phyloP scores from a whole-genome alignment of 208 protist species.

The Trichomonas vaginalis region DNA sequence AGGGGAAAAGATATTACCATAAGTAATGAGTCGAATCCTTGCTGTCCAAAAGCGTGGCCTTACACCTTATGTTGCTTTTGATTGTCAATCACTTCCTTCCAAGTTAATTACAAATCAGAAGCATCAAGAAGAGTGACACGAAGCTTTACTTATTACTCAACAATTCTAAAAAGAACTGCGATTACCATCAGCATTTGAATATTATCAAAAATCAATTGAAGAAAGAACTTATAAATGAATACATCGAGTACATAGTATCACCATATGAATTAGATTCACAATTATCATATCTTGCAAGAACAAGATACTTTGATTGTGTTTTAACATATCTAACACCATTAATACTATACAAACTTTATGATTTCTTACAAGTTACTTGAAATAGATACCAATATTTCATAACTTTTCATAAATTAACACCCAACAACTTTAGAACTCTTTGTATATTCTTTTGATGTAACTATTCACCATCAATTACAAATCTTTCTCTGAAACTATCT shows the following conservation, averaged over 20 bases:
- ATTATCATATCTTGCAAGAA: neutral
- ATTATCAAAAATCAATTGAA: neutral
- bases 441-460: neutral
- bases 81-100: neutral
- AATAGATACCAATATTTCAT: neutral
- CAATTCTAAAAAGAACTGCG: neutral
- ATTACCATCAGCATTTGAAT: neutral
- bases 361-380: neutral
- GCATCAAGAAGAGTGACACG: neutral
- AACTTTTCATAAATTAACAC: neutral
- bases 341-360: neutral
- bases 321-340: conserved; percentile 5
- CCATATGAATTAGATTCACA: conserved; percentile 20
- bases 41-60: neutral
- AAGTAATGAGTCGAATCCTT: neutral
- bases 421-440: neutral
- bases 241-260: conserved; percentile 15
- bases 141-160: neutral
- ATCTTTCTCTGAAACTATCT: neutral
- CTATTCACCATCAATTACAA: neutral
- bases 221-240: neutral
- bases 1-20: conserved; percentile 13
- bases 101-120: neutral
- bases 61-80: neutral
- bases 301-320: neutral